Base-by-base conservation (phyloP, 2,329 filamentous ascomycete species). In the Sclerotiophoma versabilis region DNA sequence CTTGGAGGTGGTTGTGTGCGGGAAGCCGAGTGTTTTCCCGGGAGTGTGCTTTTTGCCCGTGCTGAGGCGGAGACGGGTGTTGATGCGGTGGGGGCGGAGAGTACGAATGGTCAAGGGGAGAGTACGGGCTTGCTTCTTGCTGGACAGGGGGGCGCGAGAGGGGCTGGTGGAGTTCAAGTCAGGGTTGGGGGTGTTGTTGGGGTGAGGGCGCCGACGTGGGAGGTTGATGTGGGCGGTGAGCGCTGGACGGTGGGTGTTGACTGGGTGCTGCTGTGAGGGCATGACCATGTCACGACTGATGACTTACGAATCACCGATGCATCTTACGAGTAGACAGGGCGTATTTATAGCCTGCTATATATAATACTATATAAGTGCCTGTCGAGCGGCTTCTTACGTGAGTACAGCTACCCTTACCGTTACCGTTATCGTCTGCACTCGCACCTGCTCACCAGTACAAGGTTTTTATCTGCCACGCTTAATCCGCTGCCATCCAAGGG, bases 161-260 rank as follows among this genome's bases (percentile, higher is more conserved):
- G 58, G 6, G 29, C 41, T 2, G 54, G 54, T 14, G 59, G 58
- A 19, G 57, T 72, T 1, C 64, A 57, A 23, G 49, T 71, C 1
- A 66, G 66, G 9, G 62, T 60, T 10, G 69, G 67, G 0, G 29
- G 49, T 52, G 45, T 75, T 1, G 60, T 80, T 6, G 74, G 74
- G 1, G 52, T 80, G 6, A 62, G 73, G 43, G 64, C 74, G 37
- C 77, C 78, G 4, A 65, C 68, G 30, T 80, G 79, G 79, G 70
- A 77, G 34, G 66, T 79, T 9, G 65, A 73, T 46, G 49, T 79
- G 20, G 62, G 64, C 0, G 70, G 65, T 2, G 55, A 63, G 44
- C 71, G 33, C 27, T 79, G 76, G 75, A 55, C 65, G 11, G 71
- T 80, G 14, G 77, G 68, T 39, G 76, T 78, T 19, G 77, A 80